Percentiles rank a stretch among this genome's conserved stretches.
Conservation (phyloP, 495 filamentous ascomycete genomes). For the Aeminium ludgeri region DNA sequence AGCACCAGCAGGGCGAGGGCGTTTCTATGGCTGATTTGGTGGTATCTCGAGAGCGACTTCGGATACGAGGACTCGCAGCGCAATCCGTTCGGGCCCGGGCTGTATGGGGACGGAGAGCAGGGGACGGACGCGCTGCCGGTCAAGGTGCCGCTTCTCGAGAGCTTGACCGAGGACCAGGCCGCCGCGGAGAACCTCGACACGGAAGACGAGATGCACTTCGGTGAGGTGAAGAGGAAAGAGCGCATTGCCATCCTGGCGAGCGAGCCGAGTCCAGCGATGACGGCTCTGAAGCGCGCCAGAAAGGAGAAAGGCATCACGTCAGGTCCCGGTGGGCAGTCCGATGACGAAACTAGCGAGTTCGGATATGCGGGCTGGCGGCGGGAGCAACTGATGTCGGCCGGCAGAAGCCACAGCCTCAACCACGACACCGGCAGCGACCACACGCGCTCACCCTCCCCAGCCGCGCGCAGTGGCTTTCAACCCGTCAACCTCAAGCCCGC, state of each 20-base stretch:
- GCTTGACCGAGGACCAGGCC: conserved; percentile 60
- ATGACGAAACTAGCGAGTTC: background rate
- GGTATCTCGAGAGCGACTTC: conserved; percentile 95
- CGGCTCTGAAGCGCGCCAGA: conserved; percentile 17
- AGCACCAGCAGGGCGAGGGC: conserved; percentile 72
- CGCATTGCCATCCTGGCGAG: conserved; percentile 44
- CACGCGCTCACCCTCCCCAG: conserved; percentile 17
- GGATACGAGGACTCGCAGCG: conserved; percentile 60
- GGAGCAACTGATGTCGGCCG: background rate
- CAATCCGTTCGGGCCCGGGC: conserved; percentile 78
- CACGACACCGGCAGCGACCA: conserved; percentile 14
- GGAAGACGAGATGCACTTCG: conserved; percentile 68
- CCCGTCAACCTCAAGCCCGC: conserved; percentile 13
- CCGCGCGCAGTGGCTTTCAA: conserved; percentile 9
- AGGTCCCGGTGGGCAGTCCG: background rate
- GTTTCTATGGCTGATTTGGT: conserved; percentile 98
- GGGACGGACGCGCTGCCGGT: conserved; percentile 45
- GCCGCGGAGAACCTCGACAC: conserved; percentile 82
- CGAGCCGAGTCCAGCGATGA: conserved; percentile 29
- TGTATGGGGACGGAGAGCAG: conserved; percentile 33
- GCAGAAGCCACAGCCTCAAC: background rate
- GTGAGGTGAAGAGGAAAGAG: conserved; percentile 66
- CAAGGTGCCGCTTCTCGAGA: conserved; percentile 68
- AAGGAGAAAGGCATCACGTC: conserved; percentile 13
- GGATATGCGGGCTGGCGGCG: background rate